Conservation (phyloP, 805 yeast species). For the Vanderwaltozyma polyspora region DNA sequence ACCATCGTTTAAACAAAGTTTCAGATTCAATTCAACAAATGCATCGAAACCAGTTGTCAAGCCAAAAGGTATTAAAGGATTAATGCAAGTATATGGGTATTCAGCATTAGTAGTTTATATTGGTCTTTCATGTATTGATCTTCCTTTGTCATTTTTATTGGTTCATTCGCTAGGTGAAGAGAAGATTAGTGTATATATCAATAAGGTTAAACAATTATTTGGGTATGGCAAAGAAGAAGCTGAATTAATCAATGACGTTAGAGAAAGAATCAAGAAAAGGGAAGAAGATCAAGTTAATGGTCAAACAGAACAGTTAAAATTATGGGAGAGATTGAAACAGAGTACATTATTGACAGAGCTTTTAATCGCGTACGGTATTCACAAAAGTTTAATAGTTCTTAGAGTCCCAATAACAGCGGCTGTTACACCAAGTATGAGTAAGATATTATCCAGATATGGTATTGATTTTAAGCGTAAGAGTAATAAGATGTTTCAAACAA, state of each 20-base stretch:
- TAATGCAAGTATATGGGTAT: slow-evolving; percentile 81
- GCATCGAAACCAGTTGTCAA: slow-evolving; percentile 2
- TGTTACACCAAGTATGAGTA: slow-evolving; percentile 70
- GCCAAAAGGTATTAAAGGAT: slow-evolving; percentile 37
- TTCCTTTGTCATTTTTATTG: slow-evolving; percentile 69
- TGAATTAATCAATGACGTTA: slow-evolving; percentile 26
- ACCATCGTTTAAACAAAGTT: too few species aligned
- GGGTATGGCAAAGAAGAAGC: slow-evolving; percentile 52
- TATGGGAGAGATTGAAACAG: slow-evolving; percentile 22
- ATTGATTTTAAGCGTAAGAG: slow-evolving; percentile 17
- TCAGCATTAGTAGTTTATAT: slow-evolving; percentile 81
- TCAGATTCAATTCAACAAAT: not conserved
- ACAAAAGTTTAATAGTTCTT: slow-evolving; percentile 73
- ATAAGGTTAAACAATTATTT: slow-evolving; percentile 43
- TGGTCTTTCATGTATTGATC: slow-evolving; percentile 59
- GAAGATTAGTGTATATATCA: slow-evolving; percentile 55
- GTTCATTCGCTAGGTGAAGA: slow-evolving; percentile 89
- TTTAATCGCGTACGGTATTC: slow-evolving; percentile 84
- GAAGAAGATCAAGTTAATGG: slow-evolving; percentile 6
- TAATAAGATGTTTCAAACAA: slow-evolving; percentile 33
- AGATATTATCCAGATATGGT: slow-evolving; percentile 46
- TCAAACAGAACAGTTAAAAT: slow-evolving; percentile 3
- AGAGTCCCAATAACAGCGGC: slow-evolving; percentile 89
- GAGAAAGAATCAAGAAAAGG: slow-evolving; percentile 15
- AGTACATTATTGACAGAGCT: slow-evolving; percentile 65